Percentiles rank a stretch among this genome's conserved stretches.
Conservation (phyloP, 208 protist genomes). For the Leptomonas seymouri region DNA sequence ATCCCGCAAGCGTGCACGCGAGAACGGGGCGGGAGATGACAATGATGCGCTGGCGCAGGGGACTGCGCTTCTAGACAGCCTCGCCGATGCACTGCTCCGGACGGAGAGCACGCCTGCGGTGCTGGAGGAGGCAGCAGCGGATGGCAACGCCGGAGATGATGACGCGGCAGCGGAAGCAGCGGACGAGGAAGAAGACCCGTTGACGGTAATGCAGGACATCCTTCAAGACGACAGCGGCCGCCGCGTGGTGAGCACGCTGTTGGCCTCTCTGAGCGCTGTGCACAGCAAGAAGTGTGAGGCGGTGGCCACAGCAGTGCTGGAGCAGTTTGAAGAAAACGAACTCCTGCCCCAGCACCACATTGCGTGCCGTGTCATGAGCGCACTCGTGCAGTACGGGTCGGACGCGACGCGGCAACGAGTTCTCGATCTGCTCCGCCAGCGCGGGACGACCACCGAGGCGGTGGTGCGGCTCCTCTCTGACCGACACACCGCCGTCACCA, state of each 20-base stretch:
- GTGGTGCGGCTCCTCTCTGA: slow-evolving; percentile 62
- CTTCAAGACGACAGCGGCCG: slow-evolving; percentile 78
- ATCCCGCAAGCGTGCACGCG: slow-evolving; percentile 48
- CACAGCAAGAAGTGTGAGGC: slow-evolving; percentile 37
- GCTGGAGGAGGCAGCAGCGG: slow-evolving; percentile 28
- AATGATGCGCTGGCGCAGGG: slow-evolving; percentile 16
- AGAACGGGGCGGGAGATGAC: slow-evolving; percentile 2
- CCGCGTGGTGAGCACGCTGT: slow-evolving; percentile 75
- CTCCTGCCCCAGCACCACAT: slow-evolving; percentile 78
- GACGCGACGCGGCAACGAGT: slow-evolving; percentile 45
- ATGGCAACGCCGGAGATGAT: slow-evolving; percentile 12
- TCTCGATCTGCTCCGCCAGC: slow-evolving; percentile 73
- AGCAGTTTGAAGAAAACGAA: slow-evolving; percentile 83
- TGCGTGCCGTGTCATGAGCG: slow-evolving; percentile 84
- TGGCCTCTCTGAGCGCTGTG: slow-evolving; percentile 49
- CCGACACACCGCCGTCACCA: slow-evolving; percentile 77
- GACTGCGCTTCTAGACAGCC: slow-evolving; percentile 33
- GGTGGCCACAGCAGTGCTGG: slow-evolving; percentile 63
- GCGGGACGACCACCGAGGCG: slow-evolving; percentile 45
- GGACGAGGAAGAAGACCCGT: slow-evolving; percentile 42
- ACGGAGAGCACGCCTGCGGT: slow-evolving; percentile 49
- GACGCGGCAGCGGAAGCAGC: slow-evolving; percentile 33
- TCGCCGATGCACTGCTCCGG: slow-evolving; percentile 58
- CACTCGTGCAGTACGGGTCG: slow-evolving; percentile 66
- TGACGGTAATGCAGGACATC: slow-evolving; percentile 78